phyloP scores from a whole-genome alignment of 352 stramenopile species.

The Detonula confervacea region DNA sequence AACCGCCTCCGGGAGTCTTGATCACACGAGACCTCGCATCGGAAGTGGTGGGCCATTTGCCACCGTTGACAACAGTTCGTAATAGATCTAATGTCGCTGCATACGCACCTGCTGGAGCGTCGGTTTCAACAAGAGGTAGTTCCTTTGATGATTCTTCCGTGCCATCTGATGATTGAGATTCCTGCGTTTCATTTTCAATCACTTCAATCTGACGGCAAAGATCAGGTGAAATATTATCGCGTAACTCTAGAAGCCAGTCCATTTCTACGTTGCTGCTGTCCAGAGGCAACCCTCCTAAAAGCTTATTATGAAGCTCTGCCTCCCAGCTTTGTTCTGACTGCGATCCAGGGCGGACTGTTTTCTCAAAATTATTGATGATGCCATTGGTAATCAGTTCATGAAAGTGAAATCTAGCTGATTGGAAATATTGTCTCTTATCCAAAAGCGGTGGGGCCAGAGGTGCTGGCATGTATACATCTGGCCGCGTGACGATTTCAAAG shows the following conservation, averaged over 20 bases:
- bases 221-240: conserved; percentile 34
- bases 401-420: conserved; percentile 71
- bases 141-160: conserved; percentile 14
- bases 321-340: conserved; percentile 41
- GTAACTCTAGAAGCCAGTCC: conserved; percentile 53
- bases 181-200: neutral
- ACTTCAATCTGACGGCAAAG: conserved; percentile 32
- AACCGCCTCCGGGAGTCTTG: conserved; percentile 22
- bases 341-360: conserved; percentile 15
- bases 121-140: conserved; percentile 17
- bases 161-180: neutral
- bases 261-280: conserved; percentile 23
- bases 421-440: conserved; percentile 60
- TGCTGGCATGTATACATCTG: conserved; percentile 58
- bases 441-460: conserved; percentile 49
- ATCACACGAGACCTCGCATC: conserved; percentile 69
- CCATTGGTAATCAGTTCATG: conserved; percentile 57
- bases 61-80: conserved; percentile 61
- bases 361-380: conserved; percentile 18
- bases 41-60: conserved; percentile 82
- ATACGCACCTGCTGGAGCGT: conserved; percentile 25
- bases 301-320: conserved; percentile 14
- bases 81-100: conserved; percentile 54
- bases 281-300: conserved; percentile 13
- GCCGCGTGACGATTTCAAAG: conserved; percentile 54